Evolutionary conservation across 305 asterid species (phyloP).

Genomic region (Lippia alba): DNA sequence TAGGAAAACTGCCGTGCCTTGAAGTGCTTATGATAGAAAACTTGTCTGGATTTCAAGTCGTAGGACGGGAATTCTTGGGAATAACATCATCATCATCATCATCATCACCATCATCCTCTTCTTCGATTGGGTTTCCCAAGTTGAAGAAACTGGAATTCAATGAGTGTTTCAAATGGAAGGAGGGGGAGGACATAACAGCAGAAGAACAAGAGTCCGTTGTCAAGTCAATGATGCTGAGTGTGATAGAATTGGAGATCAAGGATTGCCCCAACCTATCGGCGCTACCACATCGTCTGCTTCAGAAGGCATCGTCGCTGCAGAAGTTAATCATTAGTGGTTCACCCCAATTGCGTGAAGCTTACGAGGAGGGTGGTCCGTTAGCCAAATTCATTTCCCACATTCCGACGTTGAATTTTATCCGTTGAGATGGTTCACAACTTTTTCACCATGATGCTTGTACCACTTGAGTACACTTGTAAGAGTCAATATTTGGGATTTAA

Average conservation of each 20-base stretch:
- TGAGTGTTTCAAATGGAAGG: too few relatives aligned
- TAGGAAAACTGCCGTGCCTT: constrained; percentile 24
- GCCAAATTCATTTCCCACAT: not conserved
- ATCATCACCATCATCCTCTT: too few relatives aligned
- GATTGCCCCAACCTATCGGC: not conserved
- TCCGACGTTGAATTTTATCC: too few relatives aligned
- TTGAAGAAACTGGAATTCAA: not conserved
- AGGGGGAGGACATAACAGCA: too few relatives aligned
- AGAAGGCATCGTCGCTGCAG: not conserved
- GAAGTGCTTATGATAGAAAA: not conserved
- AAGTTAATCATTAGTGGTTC: not conserved
- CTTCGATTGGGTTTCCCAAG: constrained; percentile 26
- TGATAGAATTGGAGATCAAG: not conserved
- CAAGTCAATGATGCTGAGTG: constrained; percentile 19
- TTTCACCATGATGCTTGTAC: too few relatives aligned
- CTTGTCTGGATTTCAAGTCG: not conserved
- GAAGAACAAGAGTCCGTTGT: constrained; percentile 4
- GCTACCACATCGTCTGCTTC: constrained; percentile 25
- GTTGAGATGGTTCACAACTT: too few relatives aligned
- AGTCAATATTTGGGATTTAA: too few relatives aligned
- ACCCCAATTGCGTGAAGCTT: not conserved
- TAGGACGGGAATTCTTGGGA: constrained; percentile 36
- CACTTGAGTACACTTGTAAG: too few relatives aligned
- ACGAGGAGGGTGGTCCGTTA: not conserved
- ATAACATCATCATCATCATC: not conserved